Conservation (phyloP, 2,329 filamentous ascomycete genomes). For the Diaporthe citriasiana region DNA sequence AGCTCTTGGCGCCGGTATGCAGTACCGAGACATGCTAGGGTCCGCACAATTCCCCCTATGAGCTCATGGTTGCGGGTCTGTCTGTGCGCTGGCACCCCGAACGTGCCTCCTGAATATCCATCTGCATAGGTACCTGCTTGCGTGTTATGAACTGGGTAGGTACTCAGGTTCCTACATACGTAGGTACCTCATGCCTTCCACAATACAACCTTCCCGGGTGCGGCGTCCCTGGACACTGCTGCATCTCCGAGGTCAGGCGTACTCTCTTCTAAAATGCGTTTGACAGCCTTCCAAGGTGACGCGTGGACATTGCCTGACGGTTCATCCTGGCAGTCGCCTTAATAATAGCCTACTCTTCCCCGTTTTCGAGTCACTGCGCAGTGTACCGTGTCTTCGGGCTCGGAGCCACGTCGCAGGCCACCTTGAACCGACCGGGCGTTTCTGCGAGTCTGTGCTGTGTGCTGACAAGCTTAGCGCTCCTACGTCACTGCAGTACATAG, state of each 20-base stretch:
- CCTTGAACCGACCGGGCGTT: not conserved
- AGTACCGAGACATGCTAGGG: conserved; percentile 22
- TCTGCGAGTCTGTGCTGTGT: conserved; percentile 17
- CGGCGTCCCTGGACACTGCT: not conserved
- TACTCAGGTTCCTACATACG: not conserved
- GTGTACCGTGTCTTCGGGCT: not conserved
- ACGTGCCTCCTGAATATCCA: conserved; percentile 22
- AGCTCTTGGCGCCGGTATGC: conserved; percentile 17
- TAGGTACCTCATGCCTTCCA: not conserved
- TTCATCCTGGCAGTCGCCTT: not conserved
- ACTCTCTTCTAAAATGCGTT: not conserved
- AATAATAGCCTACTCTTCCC: not conserved
- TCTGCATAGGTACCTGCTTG: not conserved
- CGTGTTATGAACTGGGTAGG: not conserved
- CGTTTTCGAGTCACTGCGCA: not conserved
- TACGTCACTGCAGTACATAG: conserved; percentile 13
- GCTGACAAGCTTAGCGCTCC: not conserved
- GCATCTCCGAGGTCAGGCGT: not conserved
- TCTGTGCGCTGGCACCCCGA: conserved; percentile 18
- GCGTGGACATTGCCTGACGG: not conserved
- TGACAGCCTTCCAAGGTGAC: not conserved
- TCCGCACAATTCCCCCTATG: conserved; percentile 3
- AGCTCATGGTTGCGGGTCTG: conserved; percentile 26
- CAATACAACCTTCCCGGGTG: not conserved
- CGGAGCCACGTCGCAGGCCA: not conserved